Evolutionary conservation across 192 early-diverging fungal species (phyloP).

Genomic region (Umbelopsis sp.): DNA sequence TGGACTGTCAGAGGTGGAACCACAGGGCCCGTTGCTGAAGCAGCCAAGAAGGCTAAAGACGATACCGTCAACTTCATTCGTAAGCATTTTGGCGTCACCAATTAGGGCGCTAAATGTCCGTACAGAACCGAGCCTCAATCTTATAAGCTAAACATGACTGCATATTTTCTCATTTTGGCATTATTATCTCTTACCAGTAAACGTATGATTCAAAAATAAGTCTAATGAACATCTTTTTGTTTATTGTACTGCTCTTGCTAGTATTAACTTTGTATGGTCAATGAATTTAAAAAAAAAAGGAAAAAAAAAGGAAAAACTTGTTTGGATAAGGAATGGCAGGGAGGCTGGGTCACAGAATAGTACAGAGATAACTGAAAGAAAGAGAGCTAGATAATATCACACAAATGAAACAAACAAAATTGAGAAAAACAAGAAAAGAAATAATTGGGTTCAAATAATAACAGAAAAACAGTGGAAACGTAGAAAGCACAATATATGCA

Average conservation of each 20-base stretch:
- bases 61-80: not conserved
- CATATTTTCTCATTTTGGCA: too few relatives aligned
- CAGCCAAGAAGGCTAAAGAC: not conserved
- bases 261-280: too few relatives aligned
- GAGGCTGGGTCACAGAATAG: too few relatives aligned
- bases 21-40: not conserved
- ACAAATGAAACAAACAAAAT: slow-evolving; percentile 3
- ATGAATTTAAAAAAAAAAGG: too few relatives aligned
- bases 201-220: too few relatives aligned
- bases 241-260: too few relatives aligned
- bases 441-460: not conserved
- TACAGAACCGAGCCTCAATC: not conserved
- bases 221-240: too few relatives aligned
- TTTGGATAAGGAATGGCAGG: too few relatives aligned
- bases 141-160: too few relatives aligned
- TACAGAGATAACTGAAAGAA: too few relatives aligned
- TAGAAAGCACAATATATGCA: slow-evolving; percentile 9
- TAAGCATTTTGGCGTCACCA: not conserved
- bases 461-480: not conserved
- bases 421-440: not conserved
- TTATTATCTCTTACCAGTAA: too few relatives aligned
- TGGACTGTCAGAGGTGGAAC: not conserved
- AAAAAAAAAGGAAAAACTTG: too few relatives aligned
- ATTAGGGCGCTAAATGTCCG: not conserved
- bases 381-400: not conserved